Evolutionary conservation across 805 yeast genomes (phyloP).

Genomic region (Candida awuae): DNA sequence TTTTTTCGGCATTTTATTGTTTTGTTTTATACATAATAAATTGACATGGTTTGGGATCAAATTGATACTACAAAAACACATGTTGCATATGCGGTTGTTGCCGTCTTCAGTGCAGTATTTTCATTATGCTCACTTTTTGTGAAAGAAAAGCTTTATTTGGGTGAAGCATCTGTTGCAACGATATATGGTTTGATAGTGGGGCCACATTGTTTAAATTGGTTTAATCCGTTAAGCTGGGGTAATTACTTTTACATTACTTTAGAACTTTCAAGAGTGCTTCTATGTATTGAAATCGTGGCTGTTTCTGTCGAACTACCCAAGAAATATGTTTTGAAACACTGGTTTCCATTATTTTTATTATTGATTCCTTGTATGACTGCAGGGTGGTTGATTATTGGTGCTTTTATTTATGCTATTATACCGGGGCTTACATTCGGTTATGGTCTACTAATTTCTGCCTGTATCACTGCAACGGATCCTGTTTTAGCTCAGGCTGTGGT

Average conservation of each 20-base stretch:
- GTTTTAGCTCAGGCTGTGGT: constrained; percentile 68
- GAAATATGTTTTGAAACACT: constrained; percentile 52
- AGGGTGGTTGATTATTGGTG: constrained; percentile 61
- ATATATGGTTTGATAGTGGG: constrained; percentile 55
- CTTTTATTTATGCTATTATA: constrained; percentile 53
- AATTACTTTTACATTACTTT: constrained; percentile 46
- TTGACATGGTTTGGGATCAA: constrained; percentile 28
- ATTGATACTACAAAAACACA: constrained; percentile 28
- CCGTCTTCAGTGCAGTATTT: constrained; percentile 50
- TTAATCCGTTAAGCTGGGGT: constrained; percentile 51
- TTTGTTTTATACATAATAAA: neutral
- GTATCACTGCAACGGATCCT: constrained; percentile 75
- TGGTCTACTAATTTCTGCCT: constrained; percentile 54
- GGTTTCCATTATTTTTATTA: constrained; percentile 49
- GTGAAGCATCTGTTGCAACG: constrained; percentile 62
- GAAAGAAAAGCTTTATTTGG: constrained; percentile 50
- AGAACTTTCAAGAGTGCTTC: constrained; percentile 53
- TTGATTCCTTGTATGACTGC: constrained; percentile 62
- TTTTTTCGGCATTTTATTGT: neutral
- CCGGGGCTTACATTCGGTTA: constrained; percentile 50
- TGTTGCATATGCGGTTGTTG: constrained; percentile 48
- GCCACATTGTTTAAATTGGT: constrained; percentile 52
- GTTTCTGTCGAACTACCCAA: constrained; percentile 69
- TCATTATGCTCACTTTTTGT: constrained; percentile 52
- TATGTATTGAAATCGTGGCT: constrained; percentile 64